Evolutionary conservation across 1,284 basidiomycete genomes (phyloP), one percentile per base, ranked within the genome.

Genomic region (Austroboletus niveus): DNA sequence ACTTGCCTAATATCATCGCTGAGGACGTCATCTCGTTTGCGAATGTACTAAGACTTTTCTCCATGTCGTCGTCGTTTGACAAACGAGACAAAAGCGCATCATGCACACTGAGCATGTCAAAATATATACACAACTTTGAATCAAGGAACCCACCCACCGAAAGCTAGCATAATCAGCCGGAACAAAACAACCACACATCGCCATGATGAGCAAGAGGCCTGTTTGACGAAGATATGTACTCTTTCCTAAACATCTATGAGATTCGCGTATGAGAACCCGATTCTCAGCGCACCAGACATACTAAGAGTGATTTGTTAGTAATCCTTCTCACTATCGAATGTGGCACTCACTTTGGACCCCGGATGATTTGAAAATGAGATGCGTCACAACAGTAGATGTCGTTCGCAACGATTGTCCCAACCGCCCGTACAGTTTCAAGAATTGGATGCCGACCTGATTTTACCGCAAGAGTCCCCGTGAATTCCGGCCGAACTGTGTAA

Each of bases 211-310:
- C 42, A 98, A 72, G 3, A 98, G 75, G 0, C 88, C 95, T 30
- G 94, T 81, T 65, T 97, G 94, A 17, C 86, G 81, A 10, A 98
- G 74, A 62, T 94, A 95, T 0, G 94, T 98, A 65, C 90, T 96
- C 71, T 98, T 98, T 1, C 93, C 92, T 78, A 60, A 47, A 44
- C 42, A 22, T 17, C 36, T 6, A 39, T 58, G 7, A 41, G n/a
- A 12, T 45, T 17, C 1, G 8, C 17, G 3, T 12, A 43, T 30
- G n/a, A 11, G n/a, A 42, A 27, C 40, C 36, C 9, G 12, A 47
- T 15, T 29, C 35, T 52, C 17, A 11, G 27, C 51, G n/a, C 45
- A 86, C 85, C 91, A 30, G 90, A 89, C 91, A 94, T 94, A 65
- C 91, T 94, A 40, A 43, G 11, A 12, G 47, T 45, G 40, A 51